A percentile compares a stretch with the other conserved stretches of the same genome.
Conservation (phyloP, 2,329 filamentous ascomycete genomes). For the Ophiostoma sp. region DNA sequence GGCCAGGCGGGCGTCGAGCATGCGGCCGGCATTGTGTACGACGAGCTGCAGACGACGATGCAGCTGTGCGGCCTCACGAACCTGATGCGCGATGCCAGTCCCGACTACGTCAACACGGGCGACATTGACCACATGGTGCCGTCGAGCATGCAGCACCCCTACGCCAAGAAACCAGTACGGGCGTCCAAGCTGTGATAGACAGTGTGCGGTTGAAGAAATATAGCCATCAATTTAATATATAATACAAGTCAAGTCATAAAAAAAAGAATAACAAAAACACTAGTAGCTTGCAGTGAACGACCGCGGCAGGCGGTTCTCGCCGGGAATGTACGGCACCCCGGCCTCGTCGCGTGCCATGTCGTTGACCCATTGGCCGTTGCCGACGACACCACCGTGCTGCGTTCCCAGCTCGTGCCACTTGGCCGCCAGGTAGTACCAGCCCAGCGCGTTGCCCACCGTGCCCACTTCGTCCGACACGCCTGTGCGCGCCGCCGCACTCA, state of each 20-base stretch:
- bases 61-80: conserved; percentile 32
- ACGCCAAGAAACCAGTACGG: conserved; percentile 24
- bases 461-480: conserved; percentile 77
- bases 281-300: conserved; percentile 36
- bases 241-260: neutral
- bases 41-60: conserved; percentile 39
- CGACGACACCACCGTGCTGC: conserved; percentile 46
- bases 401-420: conserved; percentile 54
- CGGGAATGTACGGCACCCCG: conserved; percentile 51
- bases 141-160: conserved; percentile 21
- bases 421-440: conserved; percentile 72
- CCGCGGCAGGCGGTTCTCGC: conserved; percentile 57
- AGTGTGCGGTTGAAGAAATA: neutral
- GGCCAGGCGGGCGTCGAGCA: conserved; percentile 45
- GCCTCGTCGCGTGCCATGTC: conserved; percentile 66
- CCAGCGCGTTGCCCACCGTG: conserved; percentile 71
- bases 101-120: conserved; percentile 29
- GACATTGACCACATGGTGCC: conserved; percentile 34
- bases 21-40: conserved; percentile 36
- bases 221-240: neutral
- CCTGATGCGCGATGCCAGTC: conserved; percentile 28
- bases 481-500: conserved; percentile 58
- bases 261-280: neutral
- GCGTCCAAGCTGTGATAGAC: conserved; percentile 19
- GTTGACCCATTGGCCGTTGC: conserved; percentile 64